A percentile compares a stretch with the other conserved stretches of the same genome.
Evolutionary conservation across 1,284 basidiomycete genomes (phyloP).

Genomic region (Microbotryum violaceum): DNA sequence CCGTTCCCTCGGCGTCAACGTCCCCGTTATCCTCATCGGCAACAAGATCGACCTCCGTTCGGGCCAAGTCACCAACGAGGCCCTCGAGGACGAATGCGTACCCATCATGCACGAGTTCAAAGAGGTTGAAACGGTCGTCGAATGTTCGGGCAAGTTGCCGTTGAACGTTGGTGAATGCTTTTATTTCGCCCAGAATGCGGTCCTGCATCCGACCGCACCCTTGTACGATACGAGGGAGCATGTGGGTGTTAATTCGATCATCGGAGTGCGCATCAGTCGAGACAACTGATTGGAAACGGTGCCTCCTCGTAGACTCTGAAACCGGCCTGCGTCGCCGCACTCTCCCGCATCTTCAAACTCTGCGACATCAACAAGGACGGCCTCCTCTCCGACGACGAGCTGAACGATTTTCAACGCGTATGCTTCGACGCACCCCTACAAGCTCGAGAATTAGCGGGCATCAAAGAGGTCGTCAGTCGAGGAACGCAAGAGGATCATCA

Average conservation of each 20-base stretch:
- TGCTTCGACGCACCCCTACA: conserved; percentile 60
- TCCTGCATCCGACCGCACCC: conserved; percentile 92
- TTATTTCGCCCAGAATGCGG: conserved; percentile 98
- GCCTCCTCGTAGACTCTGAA: conserved; percentile 65
- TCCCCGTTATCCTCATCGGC: conserved; percentile 92
- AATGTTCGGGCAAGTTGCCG: conserved; percentile 82
- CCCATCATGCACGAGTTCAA: conserved; percentile 98
- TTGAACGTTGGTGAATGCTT: conserved; percentile 97
- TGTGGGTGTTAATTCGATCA: conserved; percentile 45
- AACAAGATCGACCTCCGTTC: conserved; percentile 96
- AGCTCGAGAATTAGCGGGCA: conserved; percentile 72
- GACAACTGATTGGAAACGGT: too few species aligned
- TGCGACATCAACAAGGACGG: conserved; percentile 94
- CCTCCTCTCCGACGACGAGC: conserved; percentile 75
- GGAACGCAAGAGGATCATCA: conserved; percentile 7
- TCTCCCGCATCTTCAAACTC: conserved; percentile 90
- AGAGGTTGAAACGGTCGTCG: conserved; percentile 79
- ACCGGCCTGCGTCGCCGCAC: conserved; percentile 79
- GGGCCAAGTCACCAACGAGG: conserved; percentile 87
- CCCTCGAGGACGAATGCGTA: conserved; percentile 79
- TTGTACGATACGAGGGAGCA: conserved; percentile 95
- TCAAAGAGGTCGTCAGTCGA: conserved; percentile 35
- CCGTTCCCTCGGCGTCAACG: conserved; percentile 88
- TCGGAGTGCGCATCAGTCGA: background rate
- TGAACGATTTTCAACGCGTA: conserved; percentile 90